Percentiles rank a stretch among this genome's conserved stretches.
Conservation (phyloP, 371 early-diverging fungal genomes). For the Lichtheimia ornata region DNA sequence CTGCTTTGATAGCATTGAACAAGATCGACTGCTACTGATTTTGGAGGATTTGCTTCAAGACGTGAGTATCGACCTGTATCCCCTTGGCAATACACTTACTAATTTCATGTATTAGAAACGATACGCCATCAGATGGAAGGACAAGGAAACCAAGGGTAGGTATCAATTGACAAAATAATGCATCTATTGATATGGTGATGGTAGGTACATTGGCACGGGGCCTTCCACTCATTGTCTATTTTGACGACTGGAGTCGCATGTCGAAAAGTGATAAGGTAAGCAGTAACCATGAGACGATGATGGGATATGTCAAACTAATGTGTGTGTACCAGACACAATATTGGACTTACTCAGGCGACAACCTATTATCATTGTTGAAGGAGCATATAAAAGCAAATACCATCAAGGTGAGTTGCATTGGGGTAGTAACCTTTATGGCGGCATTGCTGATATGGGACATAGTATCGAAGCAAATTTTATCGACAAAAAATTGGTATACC, state of each 20-base stretch:
- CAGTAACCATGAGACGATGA: too few relatives aligned
- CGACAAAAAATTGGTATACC: constrained; percentile 80
- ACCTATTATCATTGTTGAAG: constrained; percentile 31
- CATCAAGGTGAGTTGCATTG: constrained; percentile 51
- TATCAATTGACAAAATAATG: not conserved
- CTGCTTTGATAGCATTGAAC: constrained; percentile 84
- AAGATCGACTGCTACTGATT: constrained; percentile 60
- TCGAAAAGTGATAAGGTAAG: too few relatives aligned
- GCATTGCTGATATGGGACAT: not conserved
- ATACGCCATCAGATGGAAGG: not conserved
- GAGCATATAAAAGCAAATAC: constrained; percentile 56
- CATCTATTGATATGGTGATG: not conserved
- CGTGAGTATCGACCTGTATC: constrained; percentile 20
- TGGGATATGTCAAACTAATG: too few relatives aligned
- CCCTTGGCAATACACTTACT: not conserved
- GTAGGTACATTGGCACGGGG: not conserved
- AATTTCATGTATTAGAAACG: not conserved
- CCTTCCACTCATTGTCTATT: not conserved
- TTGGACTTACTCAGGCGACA: constrained; percentile 17
- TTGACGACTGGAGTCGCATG: too few relatives aligned
- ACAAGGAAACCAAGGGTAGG: not conserved
- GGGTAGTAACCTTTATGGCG: not conserved
- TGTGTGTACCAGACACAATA: too few relatives aligned
- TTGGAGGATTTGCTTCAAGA: constrained; percentile 54
- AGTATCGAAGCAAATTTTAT: constrained; percentile 58